phyloP scores from a whole-genome alignment of 2,329 filamentous ascomycete species.

The Hypoxylon sp. region DNA sequence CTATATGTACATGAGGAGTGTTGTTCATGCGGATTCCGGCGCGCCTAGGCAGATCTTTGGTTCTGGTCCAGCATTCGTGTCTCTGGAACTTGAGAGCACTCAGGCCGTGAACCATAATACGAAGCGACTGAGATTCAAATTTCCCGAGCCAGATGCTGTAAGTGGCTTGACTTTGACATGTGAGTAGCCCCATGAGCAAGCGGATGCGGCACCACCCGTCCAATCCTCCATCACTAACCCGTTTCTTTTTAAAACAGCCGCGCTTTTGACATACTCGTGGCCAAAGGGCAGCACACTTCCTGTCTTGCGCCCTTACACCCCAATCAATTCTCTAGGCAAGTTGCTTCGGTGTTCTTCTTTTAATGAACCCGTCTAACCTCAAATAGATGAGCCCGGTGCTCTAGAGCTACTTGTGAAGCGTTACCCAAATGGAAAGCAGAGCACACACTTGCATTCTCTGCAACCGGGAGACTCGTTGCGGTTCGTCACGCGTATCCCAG shows the following conservation, averaged over 20 bases:
- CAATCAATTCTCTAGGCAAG: conserved; percentile 68
- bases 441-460: conserved; percentile 76
- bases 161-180: conserved; percentile 67
- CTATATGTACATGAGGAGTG: conserved; percentile 44
- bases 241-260: conserved; percentile 54
- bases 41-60: conserved; percentile 54
- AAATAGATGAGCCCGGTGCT: conserved; percentile 67
- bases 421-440: conserved; percentile 76
- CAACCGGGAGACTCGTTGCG: conserved; percentile 72
- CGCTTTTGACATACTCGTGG: conserved; percentile 73
- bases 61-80: conserved; percentile 60
- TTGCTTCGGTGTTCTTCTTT: not conserved
- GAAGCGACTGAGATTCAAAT: conserved; percentile 69
- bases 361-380: conserved; percentile 23
- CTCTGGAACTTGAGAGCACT: conserved; percentile 65
- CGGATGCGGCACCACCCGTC: not conserved
- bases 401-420: conserved; percentile 77
- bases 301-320: conserved; percentile 76
- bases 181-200: conserved; percentile 47
- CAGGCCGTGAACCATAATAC: conserved; percentile 72
- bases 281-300: conserved; percentile 71
- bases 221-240: not conserved
- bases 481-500: conserved; percentile 69
- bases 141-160: conserved; percentile 62
- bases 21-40: conserved; percentile 50